Percentiles rank a stretch among this genome's conserved stretches.
These are phyloP conservation scores for Lophiotrema nucula DNA, from an alignment of 495 filamentous ascomycete genomes.

Conservation along the genomic window DNA sequence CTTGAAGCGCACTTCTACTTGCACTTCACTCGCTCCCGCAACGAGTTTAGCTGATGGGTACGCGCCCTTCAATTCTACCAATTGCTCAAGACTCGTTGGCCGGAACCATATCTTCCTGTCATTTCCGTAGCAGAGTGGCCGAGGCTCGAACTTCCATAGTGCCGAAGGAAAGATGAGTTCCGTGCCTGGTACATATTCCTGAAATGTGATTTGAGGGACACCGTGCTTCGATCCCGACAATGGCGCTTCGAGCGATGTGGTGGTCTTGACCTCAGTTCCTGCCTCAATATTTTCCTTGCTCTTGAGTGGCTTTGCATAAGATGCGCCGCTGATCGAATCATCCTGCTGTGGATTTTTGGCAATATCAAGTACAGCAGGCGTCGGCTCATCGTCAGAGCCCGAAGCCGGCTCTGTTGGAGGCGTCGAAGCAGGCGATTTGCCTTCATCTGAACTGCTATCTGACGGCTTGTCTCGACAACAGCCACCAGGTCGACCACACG, in stretches of 20 bases:
- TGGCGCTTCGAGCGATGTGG: slow-evolving; percentile 24
- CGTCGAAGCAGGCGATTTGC: slow-evolving; percentile 18
- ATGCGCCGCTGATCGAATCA: slow-evolving; percentile 25
- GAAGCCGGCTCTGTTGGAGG: slow-evolving; percentile 18
- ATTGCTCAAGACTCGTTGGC: slow-evolving; percentile 41
- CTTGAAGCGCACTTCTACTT: slow-evolving; percentile 44
- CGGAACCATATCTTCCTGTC: slow-evolving; percentile 45
- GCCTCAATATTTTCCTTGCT: slow-evolving; percentile 25
- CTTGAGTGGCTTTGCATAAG: slow-evolving; percentile 37
- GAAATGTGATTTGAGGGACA: slow-evolving; percentile 41
- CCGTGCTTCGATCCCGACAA: slow-evolving; percentile 18
- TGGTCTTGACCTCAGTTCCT: slow-evolving; percentile 21
- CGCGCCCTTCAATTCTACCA: slow-evolving; percentile 42
- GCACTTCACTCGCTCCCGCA: slow-evolving; percentile 43
- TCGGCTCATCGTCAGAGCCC: slow-evolving; percentile 13
- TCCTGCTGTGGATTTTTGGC: slow-evolving; percentile 18
- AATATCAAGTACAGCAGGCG: slow-evolving; percentile 14
- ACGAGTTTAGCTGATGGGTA: slow-evolving; percentile 45
- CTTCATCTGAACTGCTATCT: slow-evolving; percentile 13
- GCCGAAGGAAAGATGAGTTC: slow-evolving; percentile 44
- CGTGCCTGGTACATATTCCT: slow-evolving; percentile 38
- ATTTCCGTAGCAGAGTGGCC: slow-evolving; percentile 43
- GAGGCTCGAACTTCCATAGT: slow-evolving; percentile 37
- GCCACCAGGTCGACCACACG: slow-evolving; percentile 44
- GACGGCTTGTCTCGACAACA: slow-evolving; percentile 42